Conservation (phyloP, 2,329 filamentous ascomycete species). For the Helotiales sp. region DNA sequence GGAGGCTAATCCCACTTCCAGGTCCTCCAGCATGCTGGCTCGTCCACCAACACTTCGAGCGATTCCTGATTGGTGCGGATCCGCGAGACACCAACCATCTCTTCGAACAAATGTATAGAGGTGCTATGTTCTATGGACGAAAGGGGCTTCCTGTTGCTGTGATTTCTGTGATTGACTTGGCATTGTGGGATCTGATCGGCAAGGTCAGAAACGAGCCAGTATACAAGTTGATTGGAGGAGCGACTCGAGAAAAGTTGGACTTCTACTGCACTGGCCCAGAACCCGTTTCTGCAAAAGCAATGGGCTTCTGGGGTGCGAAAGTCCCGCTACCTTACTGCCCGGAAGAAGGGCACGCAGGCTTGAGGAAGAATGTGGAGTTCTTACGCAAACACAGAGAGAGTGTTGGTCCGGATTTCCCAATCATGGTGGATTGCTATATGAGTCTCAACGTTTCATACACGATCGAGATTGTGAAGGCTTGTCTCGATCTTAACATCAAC, state of each 20-base stretch:
- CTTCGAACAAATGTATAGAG: conserved; percentile 96
- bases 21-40: conserved; percentile 92
- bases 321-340: conserved; percentile 88
- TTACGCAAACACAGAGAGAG: conserved; percentile 80
- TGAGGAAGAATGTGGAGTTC: conserved; percentile 89
- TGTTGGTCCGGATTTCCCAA: conserved; percentile 85
- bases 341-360: conserved; percentile 77
- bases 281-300: conserved; percentile 73
- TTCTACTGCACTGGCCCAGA: conserved; percentile 96
- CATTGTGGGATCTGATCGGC: conserved; percentile 87
- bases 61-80: conserved; percentile 86
- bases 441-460: conserved; percentile 90
- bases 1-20: conserved; percentile 30
- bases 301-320: conserved; percentile 91
- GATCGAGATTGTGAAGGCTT: conserved; percentile 84
- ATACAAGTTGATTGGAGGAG: conserved; percentile 90
- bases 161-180: conserved; percentile 92
- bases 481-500: conserved; percentile 82
- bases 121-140: conserved; percentile 93
- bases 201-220: conserved; percentile 92
- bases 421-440: conserved; percentile 98
- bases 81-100: conserved; percentile 88
- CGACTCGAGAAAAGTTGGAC: conserved; percentile 78
- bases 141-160: conserved; percentile 88
- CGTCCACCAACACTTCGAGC: conserved; percentile 88